Percentiles rank a stretch among this genome's conserved stretches.
Evolutionary conservation across 176 grass and related monocot species (phyloP).

Genomic region (Carex pumila): DNA sequence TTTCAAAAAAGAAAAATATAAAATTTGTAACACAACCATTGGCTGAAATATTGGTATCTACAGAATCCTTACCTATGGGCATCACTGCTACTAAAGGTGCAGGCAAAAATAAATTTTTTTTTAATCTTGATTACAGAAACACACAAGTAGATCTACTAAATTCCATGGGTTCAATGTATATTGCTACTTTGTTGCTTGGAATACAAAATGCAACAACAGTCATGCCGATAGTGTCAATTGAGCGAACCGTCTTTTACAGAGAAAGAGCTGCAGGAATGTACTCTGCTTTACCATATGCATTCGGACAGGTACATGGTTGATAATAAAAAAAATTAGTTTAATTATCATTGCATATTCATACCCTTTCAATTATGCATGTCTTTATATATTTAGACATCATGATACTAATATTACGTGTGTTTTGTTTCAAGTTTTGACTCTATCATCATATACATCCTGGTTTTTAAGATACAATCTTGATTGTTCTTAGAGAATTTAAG

Average conservation of each 20-base stretch:
- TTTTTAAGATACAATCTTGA: not conserved
- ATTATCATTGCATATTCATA: not conserved
- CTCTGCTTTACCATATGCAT: slow-evolving; percentile 87
- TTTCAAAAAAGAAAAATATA: not conserved
- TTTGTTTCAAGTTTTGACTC: not conserved
- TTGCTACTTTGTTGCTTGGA: slow-evolving; percentile 65
- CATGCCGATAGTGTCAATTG: slow-evolving; percentile 72
- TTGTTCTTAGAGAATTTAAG: no score
- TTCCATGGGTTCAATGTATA: slow-evolving; percentile 83
- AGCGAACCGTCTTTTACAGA: slow-evolving; percentile 84
- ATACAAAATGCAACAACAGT: slow-evolving; percentile 57
- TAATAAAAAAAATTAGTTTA: not conserved
- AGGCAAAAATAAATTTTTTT: not conserved
- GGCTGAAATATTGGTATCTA: not conserved
- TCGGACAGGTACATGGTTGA: slow-evolving; percentile 64
- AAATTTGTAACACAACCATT: not conserved
- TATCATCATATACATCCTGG: not conserved
- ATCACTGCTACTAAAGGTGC: not conserved
- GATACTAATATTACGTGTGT: not conserved
- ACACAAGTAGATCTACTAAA: slow-evolving; percentile 50
- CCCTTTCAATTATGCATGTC: not conserved
- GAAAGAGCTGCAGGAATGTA: slow-evolving; percentile 94
- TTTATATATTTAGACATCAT: not conserved
- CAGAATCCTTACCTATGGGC: not conserved
- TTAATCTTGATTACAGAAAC: slow-evolving; percentile 15